Percentiles rank a stretch among this genome's conserved stretches.
phyloP scores from a whole-genome alignment of 2,329 filamentous ascomycete genomes.

The Talaromyces sp. region DNA sequence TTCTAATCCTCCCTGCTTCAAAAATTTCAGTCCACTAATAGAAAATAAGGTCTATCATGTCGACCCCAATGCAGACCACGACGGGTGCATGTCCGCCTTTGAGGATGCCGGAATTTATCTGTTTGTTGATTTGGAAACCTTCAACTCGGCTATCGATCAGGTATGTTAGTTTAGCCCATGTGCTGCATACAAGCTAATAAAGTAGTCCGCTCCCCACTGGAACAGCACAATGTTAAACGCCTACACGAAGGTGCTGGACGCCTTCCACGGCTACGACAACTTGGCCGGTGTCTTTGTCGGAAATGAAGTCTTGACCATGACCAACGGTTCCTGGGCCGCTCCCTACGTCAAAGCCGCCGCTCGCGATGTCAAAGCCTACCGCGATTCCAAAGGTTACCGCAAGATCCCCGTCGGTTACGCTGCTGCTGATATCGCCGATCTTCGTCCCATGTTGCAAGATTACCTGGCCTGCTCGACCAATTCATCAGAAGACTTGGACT shows the following conservation, averaged over 20 bases:
- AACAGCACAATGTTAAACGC: slow-evolving; percentile 66
- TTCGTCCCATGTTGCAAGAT: slow-evolving; percentile 63
- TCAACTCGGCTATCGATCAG: slow-evolving; percentile 35
- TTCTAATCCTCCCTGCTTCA: no score
- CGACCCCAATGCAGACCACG: slow-evolving; percentile 66
- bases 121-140: slow-evolving; percentile 70
- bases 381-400: slow-evolving; percentile 71
- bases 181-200: not conserved
- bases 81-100: slow-evolving; percentile 77
- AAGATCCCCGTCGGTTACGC: slow-evolving; percentile 83
- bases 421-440: slow-evolving; percentile 74
- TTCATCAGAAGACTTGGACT: slow-evolving; percentile 66
- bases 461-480: slow-evolving; percentile 78
- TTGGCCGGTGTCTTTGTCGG: slow-evolving; percentile 81
- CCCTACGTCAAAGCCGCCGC: slow-evolving; percentile 80
- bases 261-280: slow-evolving; percentile 74
- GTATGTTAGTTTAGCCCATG: not conserved
- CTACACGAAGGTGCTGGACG: slow-evolving; percentile 71
- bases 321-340: slow-evolving; percentile 60
- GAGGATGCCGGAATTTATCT: slow-evolving; percentile 78
- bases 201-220: slow-evolving; percentile 63
- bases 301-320: slow-evolving; percentile 68
- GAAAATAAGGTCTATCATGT: slow-evolving; percentile 69
- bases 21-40: no score
- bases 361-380: slow-evolving; percentile 78